Percentiles rank a stretch among this genome's conserved stretches.
phyloP scores from a whole-genome alignment of 768 basidiomycete genomes.

The Pleurotus tuber-regium region DNA sequence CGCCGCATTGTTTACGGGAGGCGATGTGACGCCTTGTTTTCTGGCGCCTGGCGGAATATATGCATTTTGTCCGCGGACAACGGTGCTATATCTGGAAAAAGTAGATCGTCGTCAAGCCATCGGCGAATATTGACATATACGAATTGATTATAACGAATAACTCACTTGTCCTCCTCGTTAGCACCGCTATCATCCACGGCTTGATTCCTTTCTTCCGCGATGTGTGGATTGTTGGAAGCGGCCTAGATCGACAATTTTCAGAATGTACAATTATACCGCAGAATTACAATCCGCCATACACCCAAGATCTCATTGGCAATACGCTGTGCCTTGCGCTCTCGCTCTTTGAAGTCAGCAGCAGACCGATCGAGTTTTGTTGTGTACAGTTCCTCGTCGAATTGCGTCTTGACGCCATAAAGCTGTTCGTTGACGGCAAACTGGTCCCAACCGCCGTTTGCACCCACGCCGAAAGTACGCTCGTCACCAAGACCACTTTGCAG shows the following conservation, averaged over 20 bases:
- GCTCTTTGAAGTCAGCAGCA: conserved; percentile 83
- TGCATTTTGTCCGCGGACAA: conserved; percentile 82
- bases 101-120: conserved; percentile 18
- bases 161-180: conserved; percentile 97
- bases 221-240: conserved; percentile 71
- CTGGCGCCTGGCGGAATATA: conserved; percentile 95
- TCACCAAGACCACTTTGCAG: conserved; percentile 39
- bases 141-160: conserved; percentile 16
- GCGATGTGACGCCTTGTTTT: conserved; percentile 32
- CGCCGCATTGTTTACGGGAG: conserved; percentile 26
- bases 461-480: conserved; percentile 68
- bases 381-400: conserved; percentile 91
- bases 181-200: conserved; percentile 64
- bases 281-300: conserved; percentile 41
- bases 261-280: conserved; percentile 6
- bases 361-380: conserved; percentile 90
- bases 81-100: conserved; percentile 78
- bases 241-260: conserved; percentile 37
- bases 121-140: background rate
- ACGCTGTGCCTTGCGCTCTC: conserved; percentile 81
- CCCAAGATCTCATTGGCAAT: conserved; percentile 91
- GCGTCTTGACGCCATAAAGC: conserved; percentile 87
- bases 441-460: conserved; percentile 67
- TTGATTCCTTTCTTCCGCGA: conserved; percentile 83
- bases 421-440: conserved; percentile 93